Conservation (phyloP, 2,329 filamentous ascomycete species). For the Clarireedia sp. region DNA sequence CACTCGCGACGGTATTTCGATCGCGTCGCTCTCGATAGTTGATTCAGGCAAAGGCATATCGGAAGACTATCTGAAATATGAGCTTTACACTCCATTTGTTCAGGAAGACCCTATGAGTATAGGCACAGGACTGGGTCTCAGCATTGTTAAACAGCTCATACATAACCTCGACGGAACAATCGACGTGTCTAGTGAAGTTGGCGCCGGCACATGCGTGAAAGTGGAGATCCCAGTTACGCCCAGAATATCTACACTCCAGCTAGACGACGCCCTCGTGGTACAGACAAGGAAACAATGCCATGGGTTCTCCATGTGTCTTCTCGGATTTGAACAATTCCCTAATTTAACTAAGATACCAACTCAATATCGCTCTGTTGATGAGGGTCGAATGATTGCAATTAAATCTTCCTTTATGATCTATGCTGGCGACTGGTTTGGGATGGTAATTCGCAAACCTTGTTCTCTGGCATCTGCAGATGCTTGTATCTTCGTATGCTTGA, state of each 20-base stretch:
- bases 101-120: slow-evolving; percentile 54
- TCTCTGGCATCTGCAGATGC: slow-evolving; percentile 3
- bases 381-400: slow-evolving; percentile 11
- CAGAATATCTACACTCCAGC: neutral
- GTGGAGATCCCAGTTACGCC: slow-evolving; percentile 35
- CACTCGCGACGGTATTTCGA: neutral
- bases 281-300: slow-evolving; percentile 11
- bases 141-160: slow-evolving; percentile 53
- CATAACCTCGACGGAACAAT: slow-evolving; percentile 52
- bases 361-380: slow-evolving; percentile 10
- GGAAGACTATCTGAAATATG: slow-evolving; percentile 48
- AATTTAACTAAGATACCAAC: slow-evolving; percentile 11
- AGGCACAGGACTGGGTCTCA: slow-evolving; percentile 54
- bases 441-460: slow-evolving; percentile 12
- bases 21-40: slow-evolving; percentile 37
- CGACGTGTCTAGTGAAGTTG: slow-evolving; percentile 45
- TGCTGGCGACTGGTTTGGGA: slow-evolving; percentile 18
- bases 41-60: slow-evolving; percentile 59
- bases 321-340: slow-evolving; percentile 17
- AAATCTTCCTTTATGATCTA: slow-evolving; percentile 13
- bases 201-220: slow-evolving; percentile 45
- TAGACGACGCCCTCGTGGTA: slow-evolving; percentile 1
- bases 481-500: slow-evolving; percentile 13
- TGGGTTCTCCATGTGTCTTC: slow-evolving; percentile 14
- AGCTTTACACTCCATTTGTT: slow-evolving; percentile 51